Evolutionary conservation across 1,284 basidiomycete species (phyloP).

Genomic region (Hypsizygus ulmarius): DNA sequence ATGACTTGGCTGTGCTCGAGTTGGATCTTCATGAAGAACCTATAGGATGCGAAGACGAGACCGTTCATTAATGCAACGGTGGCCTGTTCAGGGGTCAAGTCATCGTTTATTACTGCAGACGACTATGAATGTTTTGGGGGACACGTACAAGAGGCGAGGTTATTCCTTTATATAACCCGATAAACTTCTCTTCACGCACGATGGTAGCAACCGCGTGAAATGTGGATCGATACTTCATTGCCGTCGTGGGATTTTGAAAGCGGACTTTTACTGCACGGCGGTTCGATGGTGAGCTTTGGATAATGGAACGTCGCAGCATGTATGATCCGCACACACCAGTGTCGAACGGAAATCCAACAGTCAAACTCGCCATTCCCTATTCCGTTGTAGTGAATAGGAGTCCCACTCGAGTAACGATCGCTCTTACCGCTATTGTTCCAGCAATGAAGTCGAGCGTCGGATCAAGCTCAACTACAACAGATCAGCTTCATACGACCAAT

Average conservation of each 20-base stretch:
- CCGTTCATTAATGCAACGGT: constrained; percentile 73
- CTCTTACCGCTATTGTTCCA: constrained; percentile 63
- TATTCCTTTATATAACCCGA: constrained; percentile 72
- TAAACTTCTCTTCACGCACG: constrained; percentile 60
- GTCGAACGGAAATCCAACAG: constrained; percentile 73
- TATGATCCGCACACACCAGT: constrained; percentile 46
- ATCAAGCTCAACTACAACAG: constrained; percentile 30
- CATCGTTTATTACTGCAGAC: not conserved
- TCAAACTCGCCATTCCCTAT: constrained; percentile 60
- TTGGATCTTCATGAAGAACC: constrained; percentile 65
- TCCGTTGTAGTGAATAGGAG: not conserved
- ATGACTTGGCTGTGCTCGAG: constrained; percentile 39
- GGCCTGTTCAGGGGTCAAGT: constrained; percentile 40
- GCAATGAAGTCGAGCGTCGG: constrained; percentile 68
- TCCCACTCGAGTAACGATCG: not conserved
- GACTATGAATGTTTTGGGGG: not conserved
- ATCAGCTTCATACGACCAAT: too few relatives aligned
- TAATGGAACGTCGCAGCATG: not conserved
- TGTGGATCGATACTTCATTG: constrained; percentile 57
- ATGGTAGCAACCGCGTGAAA: constrained; percentile 63
- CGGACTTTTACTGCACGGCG: constrained; percentile 66
- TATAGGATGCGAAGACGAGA: constrained; percentile 71
- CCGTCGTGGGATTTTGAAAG: constrained; percentile 61
- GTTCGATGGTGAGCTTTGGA: not conserved
- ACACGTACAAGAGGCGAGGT: constrained; percentile 63